Conservation (phyloP, 495 filamentous ascomycete species). For the Trypethelium eluteriae region DNA sequence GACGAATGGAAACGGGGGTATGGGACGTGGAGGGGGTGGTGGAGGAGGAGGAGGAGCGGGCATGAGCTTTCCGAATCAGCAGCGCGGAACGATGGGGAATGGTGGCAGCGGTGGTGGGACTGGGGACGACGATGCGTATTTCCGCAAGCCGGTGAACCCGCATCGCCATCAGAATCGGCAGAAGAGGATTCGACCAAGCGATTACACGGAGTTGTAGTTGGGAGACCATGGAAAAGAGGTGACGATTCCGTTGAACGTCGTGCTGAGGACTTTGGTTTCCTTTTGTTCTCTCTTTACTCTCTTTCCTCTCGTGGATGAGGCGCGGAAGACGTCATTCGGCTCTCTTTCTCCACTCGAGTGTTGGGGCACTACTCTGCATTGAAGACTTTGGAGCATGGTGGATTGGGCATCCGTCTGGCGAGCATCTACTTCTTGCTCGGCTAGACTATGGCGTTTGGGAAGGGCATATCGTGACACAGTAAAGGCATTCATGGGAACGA, state of each 20-base stretch:
- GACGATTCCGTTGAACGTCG: not conserved
- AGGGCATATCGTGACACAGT: too few species aligned
- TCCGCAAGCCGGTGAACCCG: constrained; percentile 91
- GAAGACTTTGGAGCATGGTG: too few species aligned
- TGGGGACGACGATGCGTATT: constrained; percentile 87
- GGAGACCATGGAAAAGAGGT: not conserved
- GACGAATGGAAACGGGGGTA: not conserved
- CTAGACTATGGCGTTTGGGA: too few species aligned
- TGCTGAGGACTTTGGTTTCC: not conserved
- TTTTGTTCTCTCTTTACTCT: too few species aligned
- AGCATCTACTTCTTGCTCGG: too few species aligned
- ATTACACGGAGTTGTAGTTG: constrained; percentile 70
- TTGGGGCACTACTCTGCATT: too few species aligned
- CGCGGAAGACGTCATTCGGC: too few species aligned
- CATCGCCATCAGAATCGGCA: constrained; percentile 78
- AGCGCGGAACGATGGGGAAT: constrained; percentile 46
- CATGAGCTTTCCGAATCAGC: constrained; percentile 60
- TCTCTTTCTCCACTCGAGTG: too few species aligned
- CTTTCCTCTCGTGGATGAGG: too few species aligned
- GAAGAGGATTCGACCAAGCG: constrained; percentile 70
- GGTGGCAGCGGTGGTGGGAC: constrained; percentile 25
- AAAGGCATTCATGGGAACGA: too few species aligned
- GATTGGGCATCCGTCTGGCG: too few species aligned
- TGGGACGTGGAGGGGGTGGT: constrained; percentile 8
- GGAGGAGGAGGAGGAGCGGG: constrained; percentile 21